Evolutionary conservation across 2,329 filamentous ascomycete species (phyloP), one percentile per base, ranked within the genome.

Genomic region (Monosporascus sp.): DNA sequence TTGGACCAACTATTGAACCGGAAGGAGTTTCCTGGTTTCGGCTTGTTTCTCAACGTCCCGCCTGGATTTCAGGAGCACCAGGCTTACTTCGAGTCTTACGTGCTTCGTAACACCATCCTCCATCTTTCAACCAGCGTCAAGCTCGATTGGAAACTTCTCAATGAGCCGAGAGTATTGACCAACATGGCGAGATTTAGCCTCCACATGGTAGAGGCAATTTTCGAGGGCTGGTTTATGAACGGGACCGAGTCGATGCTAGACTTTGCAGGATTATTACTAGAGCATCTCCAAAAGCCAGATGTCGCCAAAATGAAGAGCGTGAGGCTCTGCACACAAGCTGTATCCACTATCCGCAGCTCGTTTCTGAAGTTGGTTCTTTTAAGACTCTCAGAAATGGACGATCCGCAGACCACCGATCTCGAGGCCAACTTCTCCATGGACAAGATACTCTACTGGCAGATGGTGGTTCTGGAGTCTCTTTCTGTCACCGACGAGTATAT

Each of bases 211-310:
- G 94, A 99, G 68, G 89, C 91, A 6, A 87, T 96, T 14, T 97
- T 94, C 60, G 94, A 97, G 70, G 94, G 94, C 17, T 97, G 92
- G 90, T 97, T 97, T 65, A 82, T 97, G 58, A 87, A 94, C 59
- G 93, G 93, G 1, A 89, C 89, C 1, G 88, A 91, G 61, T 79
- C 84, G 4, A 81, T 94, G 61, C 79, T 97, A 35, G 92, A 97
- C 63, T 95, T 97, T 63, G 82, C 87, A 3, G 94, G 93, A 1
- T 85, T 87, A 51, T 72, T 97, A 7, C 72, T 99, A 7, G 94
- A 99, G 67, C 93, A 96, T 63, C 76, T 99, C 4, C 91, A 96
- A 66, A 83, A 89, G 9, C 88, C 92, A 0, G 90, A 96, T 16
- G 78, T 99, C 37, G 82, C 90, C 1, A 78, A 78, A 11, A 74